Evolutionary conservation across 176 grass and related monocot species (phyloP), one percentile per base, ranked within the genome.

Genomic region (Elymus sibiricus): DNA sequence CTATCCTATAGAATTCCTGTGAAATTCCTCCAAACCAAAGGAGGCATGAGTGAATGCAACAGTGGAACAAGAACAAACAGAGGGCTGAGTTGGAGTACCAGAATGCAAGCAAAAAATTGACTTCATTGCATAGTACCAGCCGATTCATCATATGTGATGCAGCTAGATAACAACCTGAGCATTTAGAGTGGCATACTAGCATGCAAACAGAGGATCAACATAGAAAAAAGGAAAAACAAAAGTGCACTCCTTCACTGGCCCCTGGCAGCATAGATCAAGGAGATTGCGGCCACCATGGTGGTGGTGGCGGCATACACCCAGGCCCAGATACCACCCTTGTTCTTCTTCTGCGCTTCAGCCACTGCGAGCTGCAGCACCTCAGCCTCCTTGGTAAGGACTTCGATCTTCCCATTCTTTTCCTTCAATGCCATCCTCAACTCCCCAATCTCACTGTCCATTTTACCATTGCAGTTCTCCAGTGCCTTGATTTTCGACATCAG

Each of bases 251-350:
- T 85, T 90, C 71, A 94, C 1, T 64, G 27, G 64, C 66, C 49
- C 85, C 79, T 89, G 9, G 72, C 49, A 37, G 90, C 93, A 81
- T 90, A 95, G 32, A 90, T 88, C 70, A 95, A 58, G 35, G 93
- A 95, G 64, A 91, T 71, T 22, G 88, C 93, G 9, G 90, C 88
- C 25, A 95, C 56, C 82, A 89, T 70, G 47, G 90, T 91, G 22
- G 93, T 78, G 13, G 83, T 88, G 21, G 80, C 80, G 2, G 86
- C 88, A 87, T 85, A 91, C 37, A 95, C 32, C 90, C 93, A 95
- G 16, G 86, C 83, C 90, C 90, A 91, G 46, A 91, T 61, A 63
- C 83, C 84, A 70, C 58, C 84, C 78, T 87, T 91, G 13, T 53
- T 90, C 79, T 34, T 80, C 43, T 65, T 91, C 55, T 88, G 78